These are phyloP conservation scores for Apiotrichum domesticum DNA, from an alignment of 1,284 basidiomycete genomes.

Conservation along the genomic window DNA sequence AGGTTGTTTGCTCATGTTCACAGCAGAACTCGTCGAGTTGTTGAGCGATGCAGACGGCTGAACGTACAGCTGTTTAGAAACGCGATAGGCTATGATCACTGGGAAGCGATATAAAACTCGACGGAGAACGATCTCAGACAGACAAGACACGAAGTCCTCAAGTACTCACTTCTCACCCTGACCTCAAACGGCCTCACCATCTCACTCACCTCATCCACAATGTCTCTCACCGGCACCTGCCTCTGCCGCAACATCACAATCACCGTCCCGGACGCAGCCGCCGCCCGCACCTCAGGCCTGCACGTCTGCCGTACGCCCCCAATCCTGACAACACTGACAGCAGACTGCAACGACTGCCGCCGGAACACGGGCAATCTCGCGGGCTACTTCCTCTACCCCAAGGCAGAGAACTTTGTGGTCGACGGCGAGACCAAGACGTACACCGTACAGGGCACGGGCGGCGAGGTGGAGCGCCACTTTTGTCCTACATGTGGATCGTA, in stretches of 20 bases:
- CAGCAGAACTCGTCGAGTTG: too few relatives aligned
- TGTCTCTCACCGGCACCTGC: background rate
- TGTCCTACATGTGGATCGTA: background rate
- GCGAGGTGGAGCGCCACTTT: background rate
- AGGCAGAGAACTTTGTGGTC: background rate
- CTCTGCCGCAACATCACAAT: background rate
- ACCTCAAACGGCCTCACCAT: too few relatives aligned
- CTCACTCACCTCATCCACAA: too few relatives aligned
- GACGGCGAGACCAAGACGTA: background rate
- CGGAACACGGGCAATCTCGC: background rate
- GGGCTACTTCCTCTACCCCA: background rate
- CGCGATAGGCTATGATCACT: too few relatives aligned
- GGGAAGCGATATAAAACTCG: too few relatives aligned
- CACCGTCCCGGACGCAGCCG: background rate
- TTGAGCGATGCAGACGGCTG: too few relatives aligned
- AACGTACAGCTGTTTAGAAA: too few relatives aligned
- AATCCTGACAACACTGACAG: background rate
- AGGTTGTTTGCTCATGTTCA: too few relatives aligned
- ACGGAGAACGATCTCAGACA: too few relatives aligned
- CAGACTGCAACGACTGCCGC: background rate
- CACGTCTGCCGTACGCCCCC: background rate
- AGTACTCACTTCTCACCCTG: too few relatives aligned
- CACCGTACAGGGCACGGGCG: background rate
- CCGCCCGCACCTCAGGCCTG: background rate
- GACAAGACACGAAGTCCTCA: too few relatives aligned